Conservation (phyloP, 2,329 filamentous ascomycete species). For the Colletotrichum musicola region DNA sequence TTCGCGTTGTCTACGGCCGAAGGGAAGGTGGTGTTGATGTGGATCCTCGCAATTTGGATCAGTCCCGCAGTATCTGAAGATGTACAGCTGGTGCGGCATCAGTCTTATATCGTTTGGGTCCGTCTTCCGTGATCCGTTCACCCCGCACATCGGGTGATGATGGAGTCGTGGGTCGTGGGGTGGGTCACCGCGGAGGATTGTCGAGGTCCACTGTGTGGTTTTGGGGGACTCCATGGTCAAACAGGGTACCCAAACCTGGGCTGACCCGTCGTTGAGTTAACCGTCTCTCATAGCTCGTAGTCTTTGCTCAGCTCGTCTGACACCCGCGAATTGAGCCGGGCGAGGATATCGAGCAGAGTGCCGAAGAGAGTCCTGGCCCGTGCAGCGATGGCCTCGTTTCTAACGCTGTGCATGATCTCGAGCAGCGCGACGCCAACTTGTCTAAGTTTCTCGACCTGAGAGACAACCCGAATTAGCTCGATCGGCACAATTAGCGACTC, state of each 20-base stretch:
- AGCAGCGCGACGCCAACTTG: slow-evolving; percentile 53
- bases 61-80: not conserved
- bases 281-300: not conserved
- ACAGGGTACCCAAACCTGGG: not conserved
- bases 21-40: not conserved
- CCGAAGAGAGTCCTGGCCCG: slow-evolving; percentile 54
- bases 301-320: slow-evolving; percentile 52
- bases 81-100: not conserved
- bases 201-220: not conserved
- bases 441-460: slow-evolving; percentile 55
- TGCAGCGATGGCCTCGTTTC: slow-evolving; percentile 51
- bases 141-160: not conserved
- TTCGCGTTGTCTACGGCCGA: not conserved
- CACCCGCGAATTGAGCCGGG: slow-evolving; percentile 56
- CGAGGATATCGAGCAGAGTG: slow-evolving; percentile 55
- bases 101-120: not conserved
- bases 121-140: not conserved
- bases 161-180: not conserved
- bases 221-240: not conserved
- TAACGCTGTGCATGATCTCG: slow-evolving; percentile 54
- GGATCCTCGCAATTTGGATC: not conserved
- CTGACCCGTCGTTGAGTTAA: not conserved
- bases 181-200: slow-evolving; percentile 17
- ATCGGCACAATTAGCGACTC: not conserved
- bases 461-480: not conserved